A percentile compares a stretch with the other conserved stretches of the same genome.
Evolutionary conservation across 345 rosid genomes (phyloP).

Genomic region (Pugionium dolabratum): DNA sequence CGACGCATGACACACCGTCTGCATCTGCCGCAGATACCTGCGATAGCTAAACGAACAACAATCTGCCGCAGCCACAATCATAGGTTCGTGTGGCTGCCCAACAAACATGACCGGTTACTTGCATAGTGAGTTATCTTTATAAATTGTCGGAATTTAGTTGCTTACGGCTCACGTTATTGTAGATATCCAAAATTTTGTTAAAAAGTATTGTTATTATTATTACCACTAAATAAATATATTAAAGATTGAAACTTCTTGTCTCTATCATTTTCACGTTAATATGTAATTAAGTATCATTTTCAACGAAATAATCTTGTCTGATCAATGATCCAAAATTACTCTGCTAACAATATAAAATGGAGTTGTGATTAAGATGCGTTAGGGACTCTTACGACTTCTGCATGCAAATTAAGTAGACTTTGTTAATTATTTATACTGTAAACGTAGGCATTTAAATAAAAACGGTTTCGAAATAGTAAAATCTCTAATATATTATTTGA

Average conservation of each 20-base stretch:
- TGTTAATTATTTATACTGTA: conserved; percentile 1
- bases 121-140: conserved; percentile 67
- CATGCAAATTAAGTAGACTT: conserved; percentile 10
- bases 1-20: no score
- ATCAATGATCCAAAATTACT: neutral
- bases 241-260: neutral
- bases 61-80: no score
- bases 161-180: conserved; percentile 74
- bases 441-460: conserved; percentile 14
- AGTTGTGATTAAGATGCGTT: conserved; percentile 25
- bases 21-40: no score
- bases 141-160: conserved; percentile 64
- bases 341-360: neutral
- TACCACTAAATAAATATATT: no score
- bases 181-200: conserved; percentile 46
- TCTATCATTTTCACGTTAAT: neutral
- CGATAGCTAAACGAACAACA: no score
- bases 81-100: no score
- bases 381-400: conserved; percentile 12
- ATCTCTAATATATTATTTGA: no score
- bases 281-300: no score
- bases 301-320: neutral
- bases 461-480: no score
- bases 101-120: no score
- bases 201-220: no score